phyloP scores from a whole-genome alignment of 805 yeast species.

The Candida sakaeoensis region DNA sequence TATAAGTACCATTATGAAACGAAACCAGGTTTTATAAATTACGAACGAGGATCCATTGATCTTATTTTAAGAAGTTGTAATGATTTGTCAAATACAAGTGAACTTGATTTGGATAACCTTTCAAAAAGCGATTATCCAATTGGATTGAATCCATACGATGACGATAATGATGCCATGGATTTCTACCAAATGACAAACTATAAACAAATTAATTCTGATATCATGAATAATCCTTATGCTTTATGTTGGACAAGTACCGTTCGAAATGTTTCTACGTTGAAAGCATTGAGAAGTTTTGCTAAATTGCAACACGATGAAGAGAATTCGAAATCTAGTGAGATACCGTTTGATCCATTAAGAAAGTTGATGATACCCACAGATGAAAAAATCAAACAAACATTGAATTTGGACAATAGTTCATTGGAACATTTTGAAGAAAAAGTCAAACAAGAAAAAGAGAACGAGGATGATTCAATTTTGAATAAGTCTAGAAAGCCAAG shows the following conservation, averaged over 20 bases:
- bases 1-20: slow-evolving; percentile 9
- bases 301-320: neutral
- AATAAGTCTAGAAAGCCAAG: slow-evolving; percentile 9
- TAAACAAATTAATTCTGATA: neutral
- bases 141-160: slow-evolving; percentile 24
- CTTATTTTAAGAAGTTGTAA: neutral
- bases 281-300: slow-evolving; percentile 28
- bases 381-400: slow-evolving; percentile 19
- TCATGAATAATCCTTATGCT: slow-evolving; percentile 33
- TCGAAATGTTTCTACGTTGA: slow-evolving; percentile 29
- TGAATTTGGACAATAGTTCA: slow-evolving; percentile 16
- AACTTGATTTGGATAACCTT: slow-evolving; percentile 1
- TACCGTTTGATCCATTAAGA: slow-evolving; percentile 6
- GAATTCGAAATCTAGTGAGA: neutral
- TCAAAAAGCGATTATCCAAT: slow-evolving; percentile 4
- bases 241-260: slow-evolving; percentile 34
- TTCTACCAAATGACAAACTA: slow-evolving; percentile 23
- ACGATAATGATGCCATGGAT: slow-evolving; percentile 26
- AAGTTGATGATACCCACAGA: slow-evolving; percentile 10
- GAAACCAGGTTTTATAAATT: slow-evolving; percentile 8
- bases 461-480: slow-evolving; percentile 12
- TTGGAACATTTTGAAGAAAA: slow-evolving; percentile 22
- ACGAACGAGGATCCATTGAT: slow-evolving; percentile 5
- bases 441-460: slow-evolving; percentile 31
- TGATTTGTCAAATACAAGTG: slow-evolving; percentile 4